Evolutionary conservation across 2,329 filamentous ascomycete species (phyloP).

Genomic region (Neopestalotiopsis sp.): DNA sequence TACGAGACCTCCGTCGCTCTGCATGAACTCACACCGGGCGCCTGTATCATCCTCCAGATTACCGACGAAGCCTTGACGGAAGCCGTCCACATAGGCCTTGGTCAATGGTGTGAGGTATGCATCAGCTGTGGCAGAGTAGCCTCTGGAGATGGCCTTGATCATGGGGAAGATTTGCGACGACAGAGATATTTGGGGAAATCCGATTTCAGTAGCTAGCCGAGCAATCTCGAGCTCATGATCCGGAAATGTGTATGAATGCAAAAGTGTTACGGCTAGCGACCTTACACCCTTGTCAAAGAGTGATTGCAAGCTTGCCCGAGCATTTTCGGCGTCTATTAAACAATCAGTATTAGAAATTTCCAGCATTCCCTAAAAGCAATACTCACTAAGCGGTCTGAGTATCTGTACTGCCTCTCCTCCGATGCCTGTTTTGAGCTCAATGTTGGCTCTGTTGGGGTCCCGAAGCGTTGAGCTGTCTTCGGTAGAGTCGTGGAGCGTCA

Average conservation of each 20-base stretch:
- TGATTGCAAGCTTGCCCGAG: constrained; percentile 60
- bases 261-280: constrained; percentile 63
- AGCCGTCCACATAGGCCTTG: constrained; percentile 26
- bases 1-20: constrained; percentile 49
- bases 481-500: constrained; percentile 73
- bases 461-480: constrained; percentile 43
- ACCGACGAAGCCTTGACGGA: constrained; percentile 25
- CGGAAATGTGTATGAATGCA: constrained; percentile 77
- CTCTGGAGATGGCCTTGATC: constrained; percentile 30
- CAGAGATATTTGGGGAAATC: constrained; percentile 27
- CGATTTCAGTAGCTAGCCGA: constrained; percentile 54
- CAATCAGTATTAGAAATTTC: constrained; percentile 34
- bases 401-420: constrained; percentile 73
- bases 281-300: constrained; percentile 66
- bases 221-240: constrained; percentile 68
- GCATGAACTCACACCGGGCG: constrained; percentile 35
- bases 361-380: no score
- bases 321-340: constrained; percentile 58
- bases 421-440: constrained; percentile 49
- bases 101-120: constrained; percentile 29
- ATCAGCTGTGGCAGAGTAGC: constrained; percentile 28
- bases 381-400: constrained; percentile 38
- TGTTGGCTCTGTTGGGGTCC: constrained; percentile 53
- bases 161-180: constrained; percentile 29
- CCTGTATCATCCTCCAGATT: constrained; percentile 18